A percentile compares a stretch with the other conserved stretches of the same genome.
Evolutionary conservation across 2,329 filamentous ascomycete species (phyloP).

Genomic region (Penicillium griseofulvum): DNA sequence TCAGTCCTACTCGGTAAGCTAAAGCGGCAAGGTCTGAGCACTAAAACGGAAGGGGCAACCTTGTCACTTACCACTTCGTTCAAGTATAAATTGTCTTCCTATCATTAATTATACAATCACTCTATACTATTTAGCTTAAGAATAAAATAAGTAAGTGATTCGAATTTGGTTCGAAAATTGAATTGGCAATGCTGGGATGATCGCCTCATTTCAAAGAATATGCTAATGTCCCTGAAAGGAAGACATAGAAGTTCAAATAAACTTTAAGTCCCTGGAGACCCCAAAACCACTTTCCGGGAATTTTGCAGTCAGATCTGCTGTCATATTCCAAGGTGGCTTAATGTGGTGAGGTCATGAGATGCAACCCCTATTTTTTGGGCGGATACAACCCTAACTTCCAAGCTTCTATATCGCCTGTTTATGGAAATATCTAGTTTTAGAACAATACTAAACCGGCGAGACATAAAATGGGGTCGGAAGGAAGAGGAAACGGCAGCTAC

Average conservation of each 20-base stretch:
- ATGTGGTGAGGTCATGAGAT: constrained; percentile 8
- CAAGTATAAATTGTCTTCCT: neutral
- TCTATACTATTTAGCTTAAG: constrained; percentile 3
- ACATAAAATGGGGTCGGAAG: neutral
- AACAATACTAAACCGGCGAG: neutral
- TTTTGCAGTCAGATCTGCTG: neutral
- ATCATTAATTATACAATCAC: neutral
- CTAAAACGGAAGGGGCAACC: too few relatives aligned
- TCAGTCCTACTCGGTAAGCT: too few relatives aligned
- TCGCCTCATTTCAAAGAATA: neutral
- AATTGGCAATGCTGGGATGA: neutral
- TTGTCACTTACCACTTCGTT: too few relatives aligned
- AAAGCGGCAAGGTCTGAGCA: too few relatives aligned
- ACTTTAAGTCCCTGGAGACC: neutral
- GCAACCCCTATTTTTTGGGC: neutral
- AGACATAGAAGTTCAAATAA: neutral
- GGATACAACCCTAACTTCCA: too few relatives aligned
- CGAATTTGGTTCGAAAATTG: neutral
- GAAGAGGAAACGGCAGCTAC: neutral
- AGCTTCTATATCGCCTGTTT: neutral
- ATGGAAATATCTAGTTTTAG: neutral
- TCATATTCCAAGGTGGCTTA: neutral
- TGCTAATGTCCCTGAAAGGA: too few relatives aligned
- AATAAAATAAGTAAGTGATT: constrained; percentile 5
- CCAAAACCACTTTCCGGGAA: neutral